These are phyloP conservation scores for Aulographum hederae DNA, from an alignment of 2,329 filamentous ascomycete genomes.

Conservation along the genomic window DNA sequence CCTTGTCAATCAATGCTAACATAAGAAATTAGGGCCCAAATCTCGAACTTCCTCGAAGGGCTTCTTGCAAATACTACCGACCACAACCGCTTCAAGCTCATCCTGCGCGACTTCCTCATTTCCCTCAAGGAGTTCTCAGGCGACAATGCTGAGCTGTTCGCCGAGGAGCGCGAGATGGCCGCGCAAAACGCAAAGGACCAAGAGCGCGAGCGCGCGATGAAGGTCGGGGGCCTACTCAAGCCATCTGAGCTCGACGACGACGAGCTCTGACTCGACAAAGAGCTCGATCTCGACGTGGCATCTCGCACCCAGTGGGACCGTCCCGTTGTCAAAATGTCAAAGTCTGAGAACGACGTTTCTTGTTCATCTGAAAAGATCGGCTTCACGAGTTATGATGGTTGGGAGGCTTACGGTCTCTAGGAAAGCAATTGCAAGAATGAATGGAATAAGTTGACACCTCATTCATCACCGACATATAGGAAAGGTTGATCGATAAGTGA, in stretches of 20 bases:
- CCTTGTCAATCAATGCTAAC: slow-evolving; percentile 9
- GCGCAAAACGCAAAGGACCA: slow-evolving; percentile 69
- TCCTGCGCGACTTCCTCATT: slow-evolving; percentile 91
- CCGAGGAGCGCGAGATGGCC: slow-evolving; percentile 87
- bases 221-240: slow-evolving; percentile 89
- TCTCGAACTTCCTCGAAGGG: slow-evolving; percentile 74
- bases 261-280: slow-evolving; percentile 67
- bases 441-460: no score
- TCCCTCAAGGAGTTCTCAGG: slow-evolving; percentile 92
- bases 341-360: neutral
- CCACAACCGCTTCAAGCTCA: slow-evolving; percentile 86
- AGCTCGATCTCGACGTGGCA: slow-evolving; percentile 24
- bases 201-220: slow-evolving; percentile 81
- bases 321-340: neutral
- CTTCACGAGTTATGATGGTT: neutral
- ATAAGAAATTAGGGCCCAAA: slow-evolving; percentile 47
- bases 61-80: slow-evolving; percentile 78
- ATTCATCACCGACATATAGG: no score
- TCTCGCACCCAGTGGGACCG: neutral
- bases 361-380: neutral
- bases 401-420: slow-evolving; percentile 1
- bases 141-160: slow-evolving; percentile 85
- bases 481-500: no score
- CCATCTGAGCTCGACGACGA: slow-evolving; percentile 81
- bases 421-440: no score